phyloP scores from a whole-genome alignment of 805 yeast genomes.

The Lipomyces kockii region DNA sequence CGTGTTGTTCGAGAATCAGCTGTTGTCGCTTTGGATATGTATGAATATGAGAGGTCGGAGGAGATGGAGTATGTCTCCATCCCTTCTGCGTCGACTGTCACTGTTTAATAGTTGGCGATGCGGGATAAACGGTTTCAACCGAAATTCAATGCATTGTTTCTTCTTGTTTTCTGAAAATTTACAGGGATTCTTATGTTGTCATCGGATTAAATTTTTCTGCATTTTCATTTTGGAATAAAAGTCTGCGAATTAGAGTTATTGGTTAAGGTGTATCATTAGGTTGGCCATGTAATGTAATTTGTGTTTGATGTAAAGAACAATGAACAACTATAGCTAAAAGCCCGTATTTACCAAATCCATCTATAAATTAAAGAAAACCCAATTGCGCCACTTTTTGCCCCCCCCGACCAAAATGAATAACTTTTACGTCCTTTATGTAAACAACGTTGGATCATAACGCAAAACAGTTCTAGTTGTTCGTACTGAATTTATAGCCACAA shows the following conservation, averaged over 20 bases:
- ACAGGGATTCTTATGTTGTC: background rate
- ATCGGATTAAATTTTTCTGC: background rate
- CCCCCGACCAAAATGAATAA: background rate
- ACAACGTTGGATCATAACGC: too few relatives aligned
- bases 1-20: conserved; percentile 96
- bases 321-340: background rate
- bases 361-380: background rate
- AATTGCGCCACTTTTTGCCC: background rate
- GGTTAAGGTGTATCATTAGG: background rate
- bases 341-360: background rate
- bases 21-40: conserved; percentile 96
- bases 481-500: conserved; percentile 92
- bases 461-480: conserved; percentile 65
- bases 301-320: background rate
- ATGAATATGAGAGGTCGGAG: conserved; percentile 71
- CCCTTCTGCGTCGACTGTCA: conserved; percentile 6
- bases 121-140: background rate
- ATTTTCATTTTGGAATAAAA: background rate
- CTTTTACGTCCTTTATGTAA: background rate
- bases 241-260: background rate
- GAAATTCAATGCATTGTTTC: background rate
- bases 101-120: background rate
- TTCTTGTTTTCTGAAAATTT: too few relatives aligned
- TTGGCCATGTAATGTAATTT: background rate
- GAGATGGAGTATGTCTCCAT: conserved; percentile 33